phyloP scores from a whole-genome alignment of 2,329 filamentous ascomycete genomes.

The Aspergillus texensis region DNA sequence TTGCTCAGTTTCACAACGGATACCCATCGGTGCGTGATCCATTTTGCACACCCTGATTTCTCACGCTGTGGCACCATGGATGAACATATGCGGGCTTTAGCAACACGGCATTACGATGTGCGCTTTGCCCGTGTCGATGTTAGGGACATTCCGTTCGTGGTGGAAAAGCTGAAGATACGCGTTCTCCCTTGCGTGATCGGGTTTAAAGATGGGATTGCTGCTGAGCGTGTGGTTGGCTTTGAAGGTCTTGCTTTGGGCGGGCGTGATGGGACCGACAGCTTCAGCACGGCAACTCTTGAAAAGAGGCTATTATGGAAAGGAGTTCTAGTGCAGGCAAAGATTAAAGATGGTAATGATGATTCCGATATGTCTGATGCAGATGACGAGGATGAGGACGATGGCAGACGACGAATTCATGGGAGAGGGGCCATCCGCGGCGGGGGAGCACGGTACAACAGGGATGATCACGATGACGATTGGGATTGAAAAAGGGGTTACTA shows the following conservation, averaged over 20 bases:
- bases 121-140: constrained; percentile 51
- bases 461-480: constrained; percentile 50
- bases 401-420: constrained; percentile 15
- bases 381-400: constrained; percentile 26
- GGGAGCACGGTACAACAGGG: constrained; percentile 28
- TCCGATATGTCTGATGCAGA: constrained; percentile 28
- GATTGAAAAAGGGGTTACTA: constrained; percentile 37
- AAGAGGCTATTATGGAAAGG: constrained; percentile 43
- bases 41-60: constrained; percentile 68
- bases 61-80: constrained; percentile 65
- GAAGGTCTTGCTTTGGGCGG: constrained; percentile 47
- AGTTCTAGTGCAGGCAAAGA: constrained; percentile 40
- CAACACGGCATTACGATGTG: constrained; percentile 43
- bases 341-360: constrained; percentile 31
- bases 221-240: constrained; percentile 51
- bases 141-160: constrained; percentile 50
- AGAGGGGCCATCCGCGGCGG: constrained; percentile 35
- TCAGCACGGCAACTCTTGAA: constrained; percentile 46
- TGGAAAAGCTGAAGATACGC: constrained; percentile 49
- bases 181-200: constrained; percentile 54
- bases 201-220: constrained; percentile 49
- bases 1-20: constrained; percentile 64
- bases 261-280: constrained; percentile 41
- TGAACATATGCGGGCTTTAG: constrained; percentile 54
- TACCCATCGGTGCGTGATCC: constrained; percentile 60